Evolutionary conservation across 2,329 filamentous ascomycete species (phyloP), one percentile per base, ranked within the genome.

Genomic region (Fusarium sp.): DNA sequence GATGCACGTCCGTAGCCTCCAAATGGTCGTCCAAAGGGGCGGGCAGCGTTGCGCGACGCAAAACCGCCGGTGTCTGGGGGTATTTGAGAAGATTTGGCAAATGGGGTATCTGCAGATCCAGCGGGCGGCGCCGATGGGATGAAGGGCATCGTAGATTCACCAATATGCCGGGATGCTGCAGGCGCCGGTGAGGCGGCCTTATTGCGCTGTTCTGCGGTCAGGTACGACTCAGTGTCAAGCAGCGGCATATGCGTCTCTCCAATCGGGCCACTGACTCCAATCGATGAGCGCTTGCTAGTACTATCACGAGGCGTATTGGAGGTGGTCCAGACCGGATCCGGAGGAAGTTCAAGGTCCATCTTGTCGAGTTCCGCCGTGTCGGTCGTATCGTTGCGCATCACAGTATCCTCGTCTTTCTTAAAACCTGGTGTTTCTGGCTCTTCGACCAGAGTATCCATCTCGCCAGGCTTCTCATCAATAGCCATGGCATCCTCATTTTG

Each of bases 301-400:
- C 63, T 20, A 66, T 58, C 53, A 60, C 28, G 50, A 55, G 62
- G 32, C 71, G 73, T 80, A 60, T 76, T 78, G 51, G 75, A 79
- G 34, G 81, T 82, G 49, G 77, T 82, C 81, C 81, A 83, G 73
- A 83, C 72, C 42, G 81, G 74, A 71, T 83, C 80, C 60, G 81
- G 80, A 47, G 81, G 81, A 21, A 74, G 64, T 32, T 77, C 69
- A 42, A 83, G 65, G 47, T 82, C 80, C 81, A 83, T 83, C 66
- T 75, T 80, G 75, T 83, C 81, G 32, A 83, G 77, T 59, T 82
- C 68, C 54, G 68, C 80, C n/a, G 80, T 80, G 58, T 82, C 80
- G 53, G 80, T 79, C 25, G 80, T 80, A 59, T 82, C 80, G 53
- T 80, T 79, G 23, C 75, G 74, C 75, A 79, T 76, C 27, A 79